Evolutionary conservation across 805 yeast species (phyloP).

Genomic region (Sugiyamaella valdiviana): DNA sequence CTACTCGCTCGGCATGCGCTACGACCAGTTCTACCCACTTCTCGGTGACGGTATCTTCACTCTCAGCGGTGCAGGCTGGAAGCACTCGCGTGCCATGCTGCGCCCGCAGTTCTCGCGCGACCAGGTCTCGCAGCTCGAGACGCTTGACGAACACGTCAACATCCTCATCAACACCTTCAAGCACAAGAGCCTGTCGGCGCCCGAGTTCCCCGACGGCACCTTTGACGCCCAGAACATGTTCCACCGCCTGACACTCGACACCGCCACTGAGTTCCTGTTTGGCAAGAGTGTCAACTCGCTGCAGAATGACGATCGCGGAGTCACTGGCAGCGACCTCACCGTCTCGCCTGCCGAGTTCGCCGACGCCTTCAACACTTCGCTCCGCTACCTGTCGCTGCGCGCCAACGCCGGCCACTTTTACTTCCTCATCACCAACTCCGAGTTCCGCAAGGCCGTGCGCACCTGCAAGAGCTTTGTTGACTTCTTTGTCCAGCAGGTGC

Average conservation of each 20-base stretch:
- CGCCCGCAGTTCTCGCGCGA: slow-evolving; percentile 32
- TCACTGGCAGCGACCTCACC: background rate
- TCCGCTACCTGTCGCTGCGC: slow-evolving; percentile 21
- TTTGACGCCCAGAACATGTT: slow-evolving; percentile 28
- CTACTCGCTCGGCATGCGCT: slow-evolving; percentile 26
- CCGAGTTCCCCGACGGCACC: slow-evolving; percentile 5
- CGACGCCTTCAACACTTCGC: slow-evolving; percentile 22
- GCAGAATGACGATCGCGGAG: slow-evolving; percentile 1
- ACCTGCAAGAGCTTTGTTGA: slow-evolving; percentile 30
- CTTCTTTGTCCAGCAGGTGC: slow-evolving; percentile 33
- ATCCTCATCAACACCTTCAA: slow-evolving; percentile 15
- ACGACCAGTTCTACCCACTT: slow-evolving; percentile 23
- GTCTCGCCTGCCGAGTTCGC: slow-evolving; percentile 14
- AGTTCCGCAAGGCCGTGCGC: slow-evolving; percentile 29
- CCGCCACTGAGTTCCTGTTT: slow-evolving; percentile 32
- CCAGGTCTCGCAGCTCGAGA: slow-evolving; percentile 27
- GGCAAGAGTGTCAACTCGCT: slow-evolving; percentile 28
- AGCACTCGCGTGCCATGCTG: slow-evolving; percentile 32
- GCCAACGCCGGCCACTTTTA: slow-evolving; percentile 9
- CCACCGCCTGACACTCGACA: slow-evolving; percentile 29
- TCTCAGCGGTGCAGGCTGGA: slow-evolving; percentile 31
- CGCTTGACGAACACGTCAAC: slow-evolving; percentile 25
- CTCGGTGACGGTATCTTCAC: slow-evolving; percentile 35
- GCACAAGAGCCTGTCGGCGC: background rate
- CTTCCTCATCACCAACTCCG: background rate